Conservation (phyloP, 768 basidiomycete genomes). For the Lyophyllum semitale region DNA sequence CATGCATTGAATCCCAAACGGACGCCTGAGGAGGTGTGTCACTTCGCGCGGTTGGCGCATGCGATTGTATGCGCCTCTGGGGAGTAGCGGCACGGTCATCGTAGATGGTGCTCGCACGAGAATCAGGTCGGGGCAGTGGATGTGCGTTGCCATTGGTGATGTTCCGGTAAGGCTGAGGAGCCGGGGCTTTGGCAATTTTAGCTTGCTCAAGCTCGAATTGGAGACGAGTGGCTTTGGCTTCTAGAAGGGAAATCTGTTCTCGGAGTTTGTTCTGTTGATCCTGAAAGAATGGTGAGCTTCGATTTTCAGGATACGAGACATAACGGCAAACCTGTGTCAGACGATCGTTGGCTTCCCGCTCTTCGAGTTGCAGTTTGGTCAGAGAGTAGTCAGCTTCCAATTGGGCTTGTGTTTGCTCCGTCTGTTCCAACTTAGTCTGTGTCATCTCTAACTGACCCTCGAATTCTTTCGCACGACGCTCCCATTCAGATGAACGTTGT, state of each 20-base stretch:
- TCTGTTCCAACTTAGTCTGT: constrained; percentile 63
- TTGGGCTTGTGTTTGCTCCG: constrained; percentile 64
- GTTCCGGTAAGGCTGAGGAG: constrained; percentile 38
- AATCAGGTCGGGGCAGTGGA: constrained; percentile 67
- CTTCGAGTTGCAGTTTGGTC: constrained; percentile 71
- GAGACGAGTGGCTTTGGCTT: constrained; percentile 57
- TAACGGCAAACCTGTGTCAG: constrained; percentile 54
- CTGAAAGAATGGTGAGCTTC: constrained; percentile 34
- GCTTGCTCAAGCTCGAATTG: constrained; percentile 61
- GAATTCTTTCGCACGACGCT: constrained; percentile 71
- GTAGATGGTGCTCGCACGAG: constrained; percentile 68
- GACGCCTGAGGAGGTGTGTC: constrained; percentile 55
- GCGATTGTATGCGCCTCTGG: constrained; percentile 37
- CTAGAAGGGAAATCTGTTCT: constrained; percentile 65
- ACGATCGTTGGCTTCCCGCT: constrained; percentile 71
- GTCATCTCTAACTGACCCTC: constrained; percentile 64
- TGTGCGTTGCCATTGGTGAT: constrained; percentile 44
- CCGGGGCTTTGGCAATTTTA: constrained; percentile 28
- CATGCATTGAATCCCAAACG: constrained; percentile 75
- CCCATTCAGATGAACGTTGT: constrained; percentile 82
- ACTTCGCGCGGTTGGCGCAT: constrained; percentile 38
- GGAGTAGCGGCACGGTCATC: constrained; percentile 54
- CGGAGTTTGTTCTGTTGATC: constrained; percentile 71
- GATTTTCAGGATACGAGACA: constrained; percentile 3
- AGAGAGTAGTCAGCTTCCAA: constrained; percentile 72